Base-by-base conservation (phyloP, 2,329 filamentous ascomycete species). In the Verticillium tricorpus region DNA sequence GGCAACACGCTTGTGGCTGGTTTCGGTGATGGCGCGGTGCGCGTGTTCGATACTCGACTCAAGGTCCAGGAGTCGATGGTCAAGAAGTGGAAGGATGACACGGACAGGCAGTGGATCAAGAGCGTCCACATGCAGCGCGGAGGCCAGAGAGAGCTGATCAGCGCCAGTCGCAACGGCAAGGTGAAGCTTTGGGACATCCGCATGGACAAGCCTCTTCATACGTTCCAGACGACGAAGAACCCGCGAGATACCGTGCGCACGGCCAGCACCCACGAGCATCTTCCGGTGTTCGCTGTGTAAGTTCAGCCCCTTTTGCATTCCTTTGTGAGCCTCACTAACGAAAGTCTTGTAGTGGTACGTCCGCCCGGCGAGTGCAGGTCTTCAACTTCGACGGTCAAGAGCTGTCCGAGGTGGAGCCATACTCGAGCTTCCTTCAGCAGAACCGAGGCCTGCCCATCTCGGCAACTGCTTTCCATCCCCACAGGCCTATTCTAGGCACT, bases 81-180 rank as follows among this genome's bases (percentile, higher is more conserved):
- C 61, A 92, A 91, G 76, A 93, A 94, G 68, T 99, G 95, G 94
- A 95, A 96, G 72, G 92, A 97, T 69, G 94, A 98, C 71, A 77
- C 78, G 12, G 85, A 87, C 69, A 88, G 89, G 64, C 92, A 96
- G 69, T 99, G 95, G 95, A 89, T 99, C 74, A 93, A 93, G 69
- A 95, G 92, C 67, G 92, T 97, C 15, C 95, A 98, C 73, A 93
- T 99, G 86, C 95, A 99, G 76, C 90, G 95, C 54, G 95, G 95
- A 64, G 95, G 95, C 2, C 88, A 97, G 75, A 85, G 95, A 62
- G 95, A 99, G 75, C 84, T 99, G 52, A 82, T 99, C 60, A 94
- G 90, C 54, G 95, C 93, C 22, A 96, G 93, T 72, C 87, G 92
- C 56, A 95, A 97, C 70, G 95, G 95, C 64, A 95, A 95, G 72